Evolutionary conservation across 192 early-diverging fungal species (phyloP).

Genomic region (Dispira parvispora): DNA sequence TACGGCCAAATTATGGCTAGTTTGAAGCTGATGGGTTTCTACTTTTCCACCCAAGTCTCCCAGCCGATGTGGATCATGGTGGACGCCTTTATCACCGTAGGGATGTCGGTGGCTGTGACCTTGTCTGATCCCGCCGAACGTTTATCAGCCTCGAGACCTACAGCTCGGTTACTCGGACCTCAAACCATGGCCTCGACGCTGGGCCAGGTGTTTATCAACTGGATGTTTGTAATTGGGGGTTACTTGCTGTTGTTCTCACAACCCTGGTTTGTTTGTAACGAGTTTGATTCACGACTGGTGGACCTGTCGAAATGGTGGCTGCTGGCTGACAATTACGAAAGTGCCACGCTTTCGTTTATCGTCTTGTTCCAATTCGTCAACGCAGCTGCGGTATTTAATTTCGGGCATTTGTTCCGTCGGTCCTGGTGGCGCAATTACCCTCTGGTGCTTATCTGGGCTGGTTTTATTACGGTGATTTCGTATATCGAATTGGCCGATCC

Average conservation of each 20-base stretch:
- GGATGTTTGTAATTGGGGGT: conserved; percentile 32
- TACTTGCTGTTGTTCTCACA: conserved; percentile 37
- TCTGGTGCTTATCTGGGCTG: conserved; percentile 32
- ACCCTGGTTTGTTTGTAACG: conserved; percentile 45
- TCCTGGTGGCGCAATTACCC: conserved; percentile 38
- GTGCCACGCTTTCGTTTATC: conserved; percentile 32
- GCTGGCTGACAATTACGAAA: conserved; percentile 58
- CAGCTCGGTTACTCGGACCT: conserved; percentile 51
- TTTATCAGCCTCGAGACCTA: conserved; percentile 40
- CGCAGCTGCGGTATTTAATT: conserved; percentile 43
- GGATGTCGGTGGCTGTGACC: conserved; percentile 42
- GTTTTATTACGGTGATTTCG: conserved; percentile 30
- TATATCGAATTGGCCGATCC: conserved; percentile 36
- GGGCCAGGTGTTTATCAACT: conserved; percentile 49
- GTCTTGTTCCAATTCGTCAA: conserved; percentile 51
- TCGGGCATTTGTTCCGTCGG: conserved; percentile 42
- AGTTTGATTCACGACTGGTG: conserved; percentile 40
- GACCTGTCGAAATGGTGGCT: conserved; percentile 59
- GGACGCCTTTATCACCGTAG: conserved; percentile 45
- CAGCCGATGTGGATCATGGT: conserved; percentile 52
- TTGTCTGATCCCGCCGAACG: conserved; percentile 34
- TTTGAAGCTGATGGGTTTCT: conserved; percentile 42
- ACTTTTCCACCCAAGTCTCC: conserved; percentile 40
- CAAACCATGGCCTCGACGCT: conserved; percentile 43
- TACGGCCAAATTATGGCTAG: conserved; percentile 54